A percentile compares a stretch with the other conserved stretches of the same genome.
phyloP scores from a whole-genome alignment of 129 eudicot species.

The Centella asiatica region DNA sequence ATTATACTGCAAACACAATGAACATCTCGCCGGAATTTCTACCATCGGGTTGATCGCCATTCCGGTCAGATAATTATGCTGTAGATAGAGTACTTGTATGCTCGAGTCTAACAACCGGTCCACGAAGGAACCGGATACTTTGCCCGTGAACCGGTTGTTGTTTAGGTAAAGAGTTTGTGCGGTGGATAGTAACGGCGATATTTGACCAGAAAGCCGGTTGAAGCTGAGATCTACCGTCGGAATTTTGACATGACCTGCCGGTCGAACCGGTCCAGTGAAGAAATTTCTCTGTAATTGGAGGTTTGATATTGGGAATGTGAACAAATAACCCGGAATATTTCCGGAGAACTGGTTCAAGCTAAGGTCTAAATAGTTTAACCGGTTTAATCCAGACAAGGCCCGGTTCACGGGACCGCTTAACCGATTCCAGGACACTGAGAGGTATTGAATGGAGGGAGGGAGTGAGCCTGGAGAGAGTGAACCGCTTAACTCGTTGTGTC shows the following conservation, averaged over 20 bases:
- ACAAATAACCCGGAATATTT: slow-evolving; percentile 43
- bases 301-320: slow-evolving; percentile 56
- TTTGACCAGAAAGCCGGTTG: slow-evolving; percentile 60
- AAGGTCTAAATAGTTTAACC: slow-evolving; percentile 55
- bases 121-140: slow-evolving; percentile 56
- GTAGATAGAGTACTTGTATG: slow-evolving; percentile 55
- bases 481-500: slow-evolving; percentile 66
- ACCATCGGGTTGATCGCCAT: slow-evolving; percentile 60
- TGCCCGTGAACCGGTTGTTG: slow-evolving; percentile 85
- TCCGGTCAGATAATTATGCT: slow-evolving; percentile 73
- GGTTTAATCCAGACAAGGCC: slow-evolving; percentile 36
- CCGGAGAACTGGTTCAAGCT: slow-evolving; percentile 89
- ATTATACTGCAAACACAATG: slow-evolving; percentile 79
- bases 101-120: slow-evolving; percentile 60
- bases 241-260: slow-evolving; percentile 47
- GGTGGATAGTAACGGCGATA: slow-evolving; percentile 64
- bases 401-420: slow-evolving; percentile 55
- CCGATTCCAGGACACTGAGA: slow-evolving; percentile 73
- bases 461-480: slow-evolving; percentile 35
- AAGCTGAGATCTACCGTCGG: slow-evolving; percentile 69
- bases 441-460: slow-evolving; percentile 61
- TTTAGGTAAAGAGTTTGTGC: slow-evolving; percentile 70
- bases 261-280: slow-evolving; percentile 65
- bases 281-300: slow-evolving; percentile 66
- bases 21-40: slow-evolving; percentile 66